Percentiles rank a stretch among this genome's conserved stretches.
Conservation (phyloP, 2,329 filamentous ascomycete genomes). For the Fusarium robinianum region DNA sequence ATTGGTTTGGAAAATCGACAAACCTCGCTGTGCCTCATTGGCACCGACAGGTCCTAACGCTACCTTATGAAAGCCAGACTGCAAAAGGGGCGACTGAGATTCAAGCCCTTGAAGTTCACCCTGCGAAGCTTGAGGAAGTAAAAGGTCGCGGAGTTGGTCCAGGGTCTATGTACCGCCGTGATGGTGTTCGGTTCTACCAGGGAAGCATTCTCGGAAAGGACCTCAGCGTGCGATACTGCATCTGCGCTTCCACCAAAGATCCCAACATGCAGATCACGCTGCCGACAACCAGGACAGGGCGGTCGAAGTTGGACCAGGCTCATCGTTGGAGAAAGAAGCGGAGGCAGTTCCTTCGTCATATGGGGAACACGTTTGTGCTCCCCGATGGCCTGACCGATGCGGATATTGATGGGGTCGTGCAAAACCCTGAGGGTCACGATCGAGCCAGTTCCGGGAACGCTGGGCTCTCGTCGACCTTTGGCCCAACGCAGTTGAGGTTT, state of each 20-base stretch:
- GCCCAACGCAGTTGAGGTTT: constrained; percentile 34
- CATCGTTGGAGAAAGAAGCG: constrained; percentile 38
- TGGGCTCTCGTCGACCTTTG: constrained; percentile 6
- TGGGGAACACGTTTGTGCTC: constrained; percentile 43
- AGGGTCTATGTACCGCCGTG: constrained; percentile 40
- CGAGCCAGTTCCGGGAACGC: background rate
- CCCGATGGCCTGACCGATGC: constrained; percentile 42
- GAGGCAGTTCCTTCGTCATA: constrained; percentile 35
- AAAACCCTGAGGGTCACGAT: too few relatives aligned
- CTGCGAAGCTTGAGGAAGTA: constrained; percentile 29
- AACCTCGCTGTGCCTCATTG: constrained; percentile 41
- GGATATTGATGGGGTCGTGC: constrained; percentile 30
- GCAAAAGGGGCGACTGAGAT: constrained; percentile 14
- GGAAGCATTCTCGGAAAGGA: constrained; percentile 49
- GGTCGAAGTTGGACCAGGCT: constrained; percentile 33
- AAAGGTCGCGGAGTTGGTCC: constrained; percentile 19
- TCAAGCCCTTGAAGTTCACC: constrained; percentile 38
- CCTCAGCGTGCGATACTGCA: constrained; percentile 50
- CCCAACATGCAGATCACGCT: constrained; percentile 33
- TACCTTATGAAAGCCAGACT: constrained; percentile 25
- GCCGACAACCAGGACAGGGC: constrained; percentile 36
- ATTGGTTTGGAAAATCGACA: constrained; percentile 41
- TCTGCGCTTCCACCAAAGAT: constrained; percentile 37
- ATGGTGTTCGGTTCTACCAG: constrained; percentile 52
- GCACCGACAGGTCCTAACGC: constrained; percentile 43